Base-by-base conservation (phyloP, 768 basidiomycete genomes). In the Mycena olivaceomarginata region DNA sequence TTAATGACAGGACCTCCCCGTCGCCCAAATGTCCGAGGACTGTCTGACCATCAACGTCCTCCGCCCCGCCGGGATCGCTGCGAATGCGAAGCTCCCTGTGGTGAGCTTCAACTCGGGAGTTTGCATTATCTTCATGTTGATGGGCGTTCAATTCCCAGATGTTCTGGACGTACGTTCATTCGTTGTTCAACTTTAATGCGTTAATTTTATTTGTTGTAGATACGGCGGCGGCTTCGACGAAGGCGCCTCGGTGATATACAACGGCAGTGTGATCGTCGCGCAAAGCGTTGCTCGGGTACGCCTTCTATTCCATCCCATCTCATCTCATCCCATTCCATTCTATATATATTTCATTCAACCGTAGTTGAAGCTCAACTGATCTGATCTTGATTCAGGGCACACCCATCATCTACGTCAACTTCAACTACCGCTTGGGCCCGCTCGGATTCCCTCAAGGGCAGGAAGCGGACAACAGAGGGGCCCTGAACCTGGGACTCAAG, bases 11-110 rank as follows among this genome's bases (percentile, higher is more conserved):
- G 51, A 31, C 40, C 39, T 67, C 41, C 18, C 73, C 82, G 84
- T 72, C 82, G 86, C 74, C 77, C 82, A 41, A 80, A 88, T 83
- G 53, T 90, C 91, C 25, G 92, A 93, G 81, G 92, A 93, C 72
- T 93, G 92, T 80, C 82, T 94, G 62, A 92, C 91, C 37, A 85
- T 93, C 71, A 93, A 93, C 79, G 84, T 94, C 5, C 91, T 90
- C 70, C 85, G 91, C 22, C 92, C 93, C 0, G 84, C 87, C 0
- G 87, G 87, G 12, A 75, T 83, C 12, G 51, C 72, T 7, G 11
- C 80, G 1, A 77, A 80, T 65, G 83, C 85, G 1, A 83, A 83
- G 62, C 81, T 90, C 4, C 88, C 89, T 11, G 85, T 78, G 56
- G 77, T 78, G 59, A 62, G 77, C 72, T 31, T 25, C 6, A 1